Evolutionary conservation across 1,284 basidiomycete species (phyloP).

Genomic region (Ganoderma sinense): DNA sequence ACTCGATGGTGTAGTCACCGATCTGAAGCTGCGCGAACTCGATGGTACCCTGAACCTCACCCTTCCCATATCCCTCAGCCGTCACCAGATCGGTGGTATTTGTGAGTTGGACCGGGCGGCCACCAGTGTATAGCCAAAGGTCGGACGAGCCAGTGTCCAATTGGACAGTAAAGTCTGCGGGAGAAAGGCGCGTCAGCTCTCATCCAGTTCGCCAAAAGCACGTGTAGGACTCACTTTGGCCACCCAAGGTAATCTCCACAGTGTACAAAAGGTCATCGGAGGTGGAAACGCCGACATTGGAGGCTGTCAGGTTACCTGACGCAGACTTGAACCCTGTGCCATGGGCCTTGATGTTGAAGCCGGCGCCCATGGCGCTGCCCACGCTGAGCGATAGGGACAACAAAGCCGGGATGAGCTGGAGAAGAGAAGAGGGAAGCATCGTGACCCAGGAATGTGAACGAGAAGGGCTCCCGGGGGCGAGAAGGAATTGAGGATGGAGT

Average conservation of each 20-base stretch:
- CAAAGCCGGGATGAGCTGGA: background rate
- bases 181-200: too few species aligned
- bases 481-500: background rate
- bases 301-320: background rate
- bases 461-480: background rate
- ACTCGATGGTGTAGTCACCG: conserved; percentile 37
- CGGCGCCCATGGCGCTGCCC: background rate
- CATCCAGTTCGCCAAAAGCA: too few species aligned
- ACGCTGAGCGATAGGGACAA: conserved; percentile 1
- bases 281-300: conserved; percentile 8
- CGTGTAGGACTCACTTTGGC: conserved; percentile 9
- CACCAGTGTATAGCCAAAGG: conserved; percentile 8
- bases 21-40: conserved; percentile 37
- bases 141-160: conserved; percentile 24
- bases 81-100: conserved; percentile 31
- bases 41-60: conserved; percentile 33
- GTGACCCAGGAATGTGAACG: background rate
- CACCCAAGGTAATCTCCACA: conserved; percentile 22
- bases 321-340: conserved; percentile 4
- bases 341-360: conserved; percentile 7
- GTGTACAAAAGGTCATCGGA: conserved; percentile 12
- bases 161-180: conserved; percentile 16
- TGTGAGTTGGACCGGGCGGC: conserved; percentile 26
- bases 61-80: conserved; percentile 33
- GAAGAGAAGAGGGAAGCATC: conserved; percentile 12